Conservation (phyloP, 208 protist species). For the Trypanosoma lewisi region DNA sequence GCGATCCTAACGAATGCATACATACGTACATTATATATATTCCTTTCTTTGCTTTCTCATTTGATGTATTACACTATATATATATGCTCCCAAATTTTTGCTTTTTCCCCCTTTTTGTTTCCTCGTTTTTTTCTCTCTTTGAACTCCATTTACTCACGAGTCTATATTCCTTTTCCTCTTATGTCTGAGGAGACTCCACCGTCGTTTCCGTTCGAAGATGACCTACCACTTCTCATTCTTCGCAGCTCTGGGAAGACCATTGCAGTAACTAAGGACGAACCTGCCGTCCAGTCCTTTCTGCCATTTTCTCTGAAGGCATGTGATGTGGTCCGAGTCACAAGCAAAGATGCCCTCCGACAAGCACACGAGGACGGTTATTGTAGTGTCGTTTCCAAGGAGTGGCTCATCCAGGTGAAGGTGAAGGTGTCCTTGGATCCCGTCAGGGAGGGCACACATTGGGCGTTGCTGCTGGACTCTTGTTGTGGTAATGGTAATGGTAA, state of each 20-base stretch:
- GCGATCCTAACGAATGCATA: no score
- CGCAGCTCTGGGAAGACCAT: constrained; percentile 21
- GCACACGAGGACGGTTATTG: constrained; percentile 10
- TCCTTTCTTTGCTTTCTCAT: not conserved
- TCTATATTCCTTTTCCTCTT: not conserved
- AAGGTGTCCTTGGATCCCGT: constrained; percentile 14
- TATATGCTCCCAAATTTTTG: not conserved
- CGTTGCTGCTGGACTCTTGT: constrained; percentile 1
- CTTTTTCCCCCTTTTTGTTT: constrained; percentile 16
- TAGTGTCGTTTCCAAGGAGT: constrained; percentile 8
- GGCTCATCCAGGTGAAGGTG: constrained; percentile 19
- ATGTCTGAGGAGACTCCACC: constrained; percentile 10
- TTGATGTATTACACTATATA: constrained; percentile 4
- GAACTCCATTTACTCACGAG: not conserved
- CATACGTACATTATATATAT: not conserved
- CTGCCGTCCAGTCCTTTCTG: constrained; percentile 10
- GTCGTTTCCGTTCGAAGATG: not conserved
- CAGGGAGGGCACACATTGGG: constrained; percentile 23
- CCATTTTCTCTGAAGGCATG: constrained; percentile 34
- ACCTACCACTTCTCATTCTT: constrained; percentile 27
- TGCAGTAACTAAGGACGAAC: constrained; percentile 19
- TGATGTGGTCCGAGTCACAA: constrained; percentile 8
- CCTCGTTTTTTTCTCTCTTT: constrained; percentile 2
- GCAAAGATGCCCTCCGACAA: constrained; percentile 1
- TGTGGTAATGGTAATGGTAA: not conserved